Evolutionary conservation across 371 early-diverging fungal genomes (phyloP).

Genomic region (Mucor mucedo): DNA sequence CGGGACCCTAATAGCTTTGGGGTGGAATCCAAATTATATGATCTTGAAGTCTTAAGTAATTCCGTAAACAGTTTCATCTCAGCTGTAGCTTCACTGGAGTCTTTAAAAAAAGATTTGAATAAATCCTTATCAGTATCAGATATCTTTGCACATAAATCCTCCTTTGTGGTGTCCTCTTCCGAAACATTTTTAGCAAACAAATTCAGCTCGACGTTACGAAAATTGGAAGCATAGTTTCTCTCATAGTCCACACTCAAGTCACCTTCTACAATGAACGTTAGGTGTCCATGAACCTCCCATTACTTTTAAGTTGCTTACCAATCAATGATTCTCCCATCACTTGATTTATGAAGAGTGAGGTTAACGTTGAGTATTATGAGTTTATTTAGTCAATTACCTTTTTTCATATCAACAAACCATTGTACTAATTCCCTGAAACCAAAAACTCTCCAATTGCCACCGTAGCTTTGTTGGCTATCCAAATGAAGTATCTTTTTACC

Average conservation of each 20-base stretch:
- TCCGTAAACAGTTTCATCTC: conserved; percentile 26
- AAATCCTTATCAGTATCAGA: neutral
- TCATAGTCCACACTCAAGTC: conserved; percentile 20
- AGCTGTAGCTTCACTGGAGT: neutral
- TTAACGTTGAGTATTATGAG: neutral
- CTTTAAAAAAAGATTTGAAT: neutral
- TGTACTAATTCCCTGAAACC: conserved; percentile 39
- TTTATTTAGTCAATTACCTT: conserved; percentile 4
- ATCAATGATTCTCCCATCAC: neutral
- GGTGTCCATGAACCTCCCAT: neutral
- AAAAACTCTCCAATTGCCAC: conserved; percentile 76
- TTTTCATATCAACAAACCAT: conserved; percentile 9
- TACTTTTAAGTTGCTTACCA: neutral
- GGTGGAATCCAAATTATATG: conserved; percentile 79
- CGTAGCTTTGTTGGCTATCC: conserved; percentile 87
- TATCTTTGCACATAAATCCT: neutral
- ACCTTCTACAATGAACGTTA: neutral
- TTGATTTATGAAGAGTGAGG: neutral
- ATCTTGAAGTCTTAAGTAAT: conserved; percentile 54
- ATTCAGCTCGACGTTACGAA: conserved; percentile 14
- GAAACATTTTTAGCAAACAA: neutral
- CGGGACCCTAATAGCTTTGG: conserved; percentile 79
- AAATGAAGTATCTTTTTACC: conserved; percentile 93
- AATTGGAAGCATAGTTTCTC: conserved; percentile 23
- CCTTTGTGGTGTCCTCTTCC: neutral